phyloP scores from a whole-genome alignment of 176 grass and related monocot genomes.

The Paspalum notatum region DNA sequence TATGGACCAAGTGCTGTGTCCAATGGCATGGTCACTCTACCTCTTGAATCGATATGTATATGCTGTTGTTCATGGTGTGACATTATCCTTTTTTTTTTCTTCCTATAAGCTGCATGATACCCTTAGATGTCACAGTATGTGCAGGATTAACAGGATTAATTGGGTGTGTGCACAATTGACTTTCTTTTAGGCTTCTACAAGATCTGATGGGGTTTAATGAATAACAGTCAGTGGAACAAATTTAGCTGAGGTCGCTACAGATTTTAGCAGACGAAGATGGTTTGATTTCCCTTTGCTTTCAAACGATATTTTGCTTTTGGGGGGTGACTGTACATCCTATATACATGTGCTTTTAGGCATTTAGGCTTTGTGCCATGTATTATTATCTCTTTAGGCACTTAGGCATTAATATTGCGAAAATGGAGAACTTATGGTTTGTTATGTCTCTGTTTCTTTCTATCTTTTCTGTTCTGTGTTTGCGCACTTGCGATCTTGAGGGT shows the following conservation, averaged over 20 bases:
- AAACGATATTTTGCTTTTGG: background rate
- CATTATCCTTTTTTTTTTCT: background rate
- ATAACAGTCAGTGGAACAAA: background rate
- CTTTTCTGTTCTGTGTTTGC: background rate
- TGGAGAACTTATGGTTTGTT: background rate
- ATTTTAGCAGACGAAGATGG: background rate
- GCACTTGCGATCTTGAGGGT: background rate
- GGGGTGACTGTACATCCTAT: too few relatives aligned
- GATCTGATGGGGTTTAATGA: background rate
- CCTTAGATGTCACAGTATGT: background rate
- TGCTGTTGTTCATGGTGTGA: background rate
- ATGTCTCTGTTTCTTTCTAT: background rate
- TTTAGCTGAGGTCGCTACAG: background rate
- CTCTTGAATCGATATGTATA: background rate
- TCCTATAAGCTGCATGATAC: background rate
- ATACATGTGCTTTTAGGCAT: too few relatives aligned
- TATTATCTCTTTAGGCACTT: too few relatives aligned
- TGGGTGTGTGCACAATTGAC: background rate
- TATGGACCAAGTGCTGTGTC: background rate
- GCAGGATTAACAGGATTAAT: background rate
- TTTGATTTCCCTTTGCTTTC: background rate
- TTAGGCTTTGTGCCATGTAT: too few relatives aligned
- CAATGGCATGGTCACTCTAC: slow-evolving; percentile 3
- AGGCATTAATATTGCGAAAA: too few relatives aligned
- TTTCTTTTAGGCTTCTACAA: background rate